Percentiles rank a stretch among this genome's conserved stretches.
phyloP scores from a whole-genome alignment of 805 yeast genomes.

The Lachancea sp. region DNA sequence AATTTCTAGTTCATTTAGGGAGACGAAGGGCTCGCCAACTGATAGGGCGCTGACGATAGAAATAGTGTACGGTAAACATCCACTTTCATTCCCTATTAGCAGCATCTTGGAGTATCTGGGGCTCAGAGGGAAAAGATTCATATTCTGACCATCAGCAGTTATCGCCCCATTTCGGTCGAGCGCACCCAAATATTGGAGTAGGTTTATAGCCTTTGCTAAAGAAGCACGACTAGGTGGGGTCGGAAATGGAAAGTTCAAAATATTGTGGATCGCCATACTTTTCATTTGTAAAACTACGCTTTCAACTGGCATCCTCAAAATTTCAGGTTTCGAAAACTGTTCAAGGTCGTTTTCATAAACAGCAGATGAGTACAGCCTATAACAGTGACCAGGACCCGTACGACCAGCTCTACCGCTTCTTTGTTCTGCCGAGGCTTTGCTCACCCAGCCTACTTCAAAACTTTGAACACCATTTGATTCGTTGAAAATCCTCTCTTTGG shows the following conservation, averaged over 20 bases:
- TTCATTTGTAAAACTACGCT: conserved; percentile 95
- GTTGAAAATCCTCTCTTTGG: conserved; percentile 80
- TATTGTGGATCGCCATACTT: conserved; percentile 90
- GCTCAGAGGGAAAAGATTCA: conserved; percentile 87
- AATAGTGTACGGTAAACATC: conserved; percentile 80
- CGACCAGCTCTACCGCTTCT: conserved; percentile 97
- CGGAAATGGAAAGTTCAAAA: conserved; percentile 91
- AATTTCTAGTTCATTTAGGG: conserved; percentile 64
- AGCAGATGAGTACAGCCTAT: conserved; percentile 87
- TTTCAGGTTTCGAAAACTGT: conserved; percentile 84
- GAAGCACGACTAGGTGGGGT: conserved; percentile 73
- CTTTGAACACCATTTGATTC: conserved; percentile 87
- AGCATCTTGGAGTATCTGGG: conserved; percentile 92
- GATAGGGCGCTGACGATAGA: conserved; percentile 88
- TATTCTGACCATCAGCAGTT: conserved; percentile 74
- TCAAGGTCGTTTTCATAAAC: conserved; percentile 80
- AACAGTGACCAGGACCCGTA: conserved; percentile 98
- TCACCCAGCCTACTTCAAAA: conserved; percentile 84
- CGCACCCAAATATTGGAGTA: conserved; percentile 74
- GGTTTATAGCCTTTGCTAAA: conserved; percentile 56
- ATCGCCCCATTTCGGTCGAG: conserved; percentile 46
- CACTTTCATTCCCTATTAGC: conserved; percentile 78
- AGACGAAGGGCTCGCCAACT: conserved; percentile 85
- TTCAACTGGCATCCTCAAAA: conserved; percentile 91
- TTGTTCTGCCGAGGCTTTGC: conserved; percentile 94